Conservation (phyloP, 148 eudicot species). For the Rhododendron simsii region DNA sequence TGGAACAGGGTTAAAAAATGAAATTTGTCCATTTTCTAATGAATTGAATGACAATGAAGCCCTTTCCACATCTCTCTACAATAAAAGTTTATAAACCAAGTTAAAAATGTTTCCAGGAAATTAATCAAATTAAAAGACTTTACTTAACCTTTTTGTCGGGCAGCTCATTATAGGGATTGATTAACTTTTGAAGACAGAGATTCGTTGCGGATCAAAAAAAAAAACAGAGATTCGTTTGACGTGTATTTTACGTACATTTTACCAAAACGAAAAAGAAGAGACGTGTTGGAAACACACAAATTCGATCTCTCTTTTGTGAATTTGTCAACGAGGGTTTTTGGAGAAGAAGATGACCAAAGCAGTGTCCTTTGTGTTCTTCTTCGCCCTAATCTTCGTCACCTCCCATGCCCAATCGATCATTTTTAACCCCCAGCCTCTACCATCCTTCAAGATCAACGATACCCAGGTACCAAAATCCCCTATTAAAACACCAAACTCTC, state of each 20-base stretch:
- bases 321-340: background rate
- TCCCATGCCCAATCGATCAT: conserved; percentile 21
- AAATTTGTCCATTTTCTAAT: background rate
- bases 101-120: background rate
- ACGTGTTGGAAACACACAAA: background rate
- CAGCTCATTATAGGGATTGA: background rate
- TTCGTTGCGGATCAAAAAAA: too few species aligned
- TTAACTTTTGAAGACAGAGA: background rate
- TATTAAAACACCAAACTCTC: background rate
- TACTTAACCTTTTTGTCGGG: background rate
- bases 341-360: conserved; percentile 14
- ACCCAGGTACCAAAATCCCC: conserved; percentile 23
- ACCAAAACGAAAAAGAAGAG: background rate
- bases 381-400: conserved; percentile 8
- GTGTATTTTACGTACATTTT: background rate
- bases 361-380: background rate
- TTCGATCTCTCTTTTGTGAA: background rate
- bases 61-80: background rate
- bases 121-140: background rate
- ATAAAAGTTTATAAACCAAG: background rate
- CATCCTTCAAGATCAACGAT: conserved; percentile 32
- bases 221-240: background rate
- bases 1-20: background rate
- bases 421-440: conserved; percentile 13
- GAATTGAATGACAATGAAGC: background rate